Percentiles rank a stretch among this genome's conserved stretches.
Evolutionary conservation across 140 eudicot species (phyloP).

Genomic region (Anethum foeniculum): DNA sequence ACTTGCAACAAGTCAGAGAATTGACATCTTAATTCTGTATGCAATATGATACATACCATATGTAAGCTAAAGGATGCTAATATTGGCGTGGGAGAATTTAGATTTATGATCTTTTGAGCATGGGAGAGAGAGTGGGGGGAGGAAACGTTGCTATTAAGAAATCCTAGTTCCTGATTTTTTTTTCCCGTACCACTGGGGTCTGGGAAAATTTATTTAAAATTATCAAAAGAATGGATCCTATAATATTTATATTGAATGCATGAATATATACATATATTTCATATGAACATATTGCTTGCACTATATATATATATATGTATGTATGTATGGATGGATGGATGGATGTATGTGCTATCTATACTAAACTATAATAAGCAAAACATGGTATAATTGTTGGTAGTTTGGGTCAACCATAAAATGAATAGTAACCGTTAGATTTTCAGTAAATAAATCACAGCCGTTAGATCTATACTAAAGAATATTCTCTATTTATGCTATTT

Average conservation of each 20-base stretch:
- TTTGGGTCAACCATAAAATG: too few species aligned
- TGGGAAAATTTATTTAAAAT: neutral
- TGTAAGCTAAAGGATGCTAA: neutral
- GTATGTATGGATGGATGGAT: too few species aligned
- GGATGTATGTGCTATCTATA: too few species aligned
- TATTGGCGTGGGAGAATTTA: neutral
- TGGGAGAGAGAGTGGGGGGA: neutral
- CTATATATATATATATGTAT: neutral
- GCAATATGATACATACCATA: neutral
- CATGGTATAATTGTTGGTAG: too few species aligned
- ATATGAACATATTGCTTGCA: neutral
- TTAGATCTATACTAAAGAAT: too few species aligned
- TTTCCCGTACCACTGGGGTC: neutral
- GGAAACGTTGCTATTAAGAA: neutral
- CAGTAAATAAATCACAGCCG: too few species aligned
- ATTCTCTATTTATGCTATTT: too few species aligned
- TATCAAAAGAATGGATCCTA: neutral
- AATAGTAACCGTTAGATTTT: too few species aligned
- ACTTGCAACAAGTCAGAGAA: neutral
- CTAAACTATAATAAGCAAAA: too few species aligned
- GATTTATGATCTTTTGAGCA: neutral
- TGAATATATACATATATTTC: too few species aligned
- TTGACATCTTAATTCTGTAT: neutral
- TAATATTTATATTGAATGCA: neutral
- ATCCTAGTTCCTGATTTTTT: neutral